Evolutionary conservation across 1,139 yeast species (phyloP).

Genomic region (Kodamaea anthophila): DNA sequence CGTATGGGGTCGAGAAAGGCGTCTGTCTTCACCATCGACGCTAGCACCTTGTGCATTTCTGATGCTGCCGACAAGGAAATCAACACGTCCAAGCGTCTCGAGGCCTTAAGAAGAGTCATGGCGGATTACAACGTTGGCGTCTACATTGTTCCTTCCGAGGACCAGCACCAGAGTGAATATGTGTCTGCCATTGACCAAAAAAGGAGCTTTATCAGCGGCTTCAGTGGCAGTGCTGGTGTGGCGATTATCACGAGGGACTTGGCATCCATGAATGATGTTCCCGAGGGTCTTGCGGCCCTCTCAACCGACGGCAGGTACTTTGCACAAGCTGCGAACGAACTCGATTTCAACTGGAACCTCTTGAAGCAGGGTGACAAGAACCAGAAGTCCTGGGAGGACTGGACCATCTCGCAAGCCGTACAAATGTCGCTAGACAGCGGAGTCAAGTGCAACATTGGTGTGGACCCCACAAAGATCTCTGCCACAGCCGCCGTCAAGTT

Average conservation of each 20-base stretch:
- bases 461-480: slow-evolving; percentile 62
- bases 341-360: slow-evolving; percentile 83
- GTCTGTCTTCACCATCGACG: slow-evolving; percentile 46
- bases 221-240: slow-evolving; percentile 92
- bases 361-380: slow-evolving; percentile 74
- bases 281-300: slow-evolving; percentile 70
- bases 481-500: slow-evolving; percentile 32
- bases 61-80: slow-evolving; percentile 34
- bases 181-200: slow-evolving; percentile 77
- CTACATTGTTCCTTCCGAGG: slow-evolving; percentile 86
- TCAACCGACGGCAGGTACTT: slow-evolving; percentile 96
- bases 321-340: slow-evolving; percentile 80
- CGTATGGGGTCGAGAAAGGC: slow-evolving; percentile 34
- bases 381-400: slow-evolving; percentile 82
- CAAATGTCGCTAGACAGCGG: slow-evolving; percentile 45
- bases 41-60: slow-evolving; percentile 39
- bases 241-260: slow-evolving; percentile 79
- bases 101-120: slow-evolving; percentile 62
- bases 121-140: slow-evolving; percentile 59
- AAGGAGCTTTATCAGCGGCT: slow-evolving; percentile 79
- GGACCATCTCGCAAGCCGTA: slow-evolving; percentile 63
- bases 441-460: slow-evolving; percentile 35
- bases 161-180: slow-evolving; percentile 91
- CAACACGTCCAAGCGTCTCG: slow-evolving; percentile 56
- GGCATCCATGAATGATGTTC: slow-evolving; percentile 46